Evolutionary conservation across 805 yeast genomes (phyloP).

Genomic region (Zygosaccharomyces gambellarensis): DNA sequence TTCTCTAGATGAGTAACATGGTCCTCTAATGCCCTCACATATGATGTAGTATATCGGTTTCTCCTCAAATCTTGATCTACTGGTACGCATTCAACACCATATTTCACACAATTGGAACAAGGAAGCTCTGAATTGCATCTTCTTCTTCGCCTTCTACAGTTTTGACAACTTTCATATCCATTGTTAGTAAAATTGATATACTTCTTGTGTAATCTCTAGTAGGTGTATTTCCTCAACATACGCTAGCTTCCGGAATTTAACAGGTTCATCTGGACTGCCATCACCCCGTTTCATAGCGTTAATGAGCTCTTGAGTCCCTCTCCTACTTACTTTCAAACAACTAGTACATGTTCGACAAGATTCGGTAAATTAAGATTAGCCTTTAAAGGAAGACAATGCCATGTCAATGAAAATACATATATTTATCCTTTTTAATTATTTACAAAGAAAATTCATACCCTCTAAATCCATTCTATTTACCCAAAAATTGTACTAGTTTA

Average conservation of each 20-base stretch:
- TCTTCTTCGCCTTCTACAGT: conserved; percentile 31
- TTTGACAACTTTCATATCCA: conserved; percentile 13
- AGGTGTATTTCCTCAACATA: conserved; percentile 1
- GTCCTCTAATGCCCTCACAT: conserved; percentile 40
- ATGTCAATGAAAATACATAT: too few species aligned
- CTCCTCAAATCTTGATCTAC: conserved; percentile 43
- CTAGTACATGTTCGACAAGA: not conserved
- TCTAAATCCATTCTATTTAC: not conserved
- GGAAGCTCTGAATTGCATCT: conserved; percentile 45
- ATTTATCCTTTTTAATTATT: not conserved
- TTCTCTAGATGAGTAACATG: conserved; percentile 23
- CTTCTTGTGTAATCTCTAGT: too few species aligned
- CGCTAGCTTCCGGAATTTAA: conserved; percentile 4
- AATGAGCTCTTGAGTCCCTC: not conserved
- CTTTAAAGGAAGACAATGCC: not conserved
- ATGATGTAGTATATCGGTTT: conserved; percentile 42
- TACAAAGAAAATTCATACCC: not conserved
- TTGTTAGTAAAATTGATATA: not conserved
- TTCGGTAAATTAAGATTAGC: not conserved
- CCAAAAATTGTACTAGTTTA: conserved; percentile 37
- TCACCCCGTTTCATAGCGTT: not conserved
- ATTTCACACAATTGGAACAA: conserved; percentile 42
- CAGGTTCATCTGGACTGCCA: not conserved
- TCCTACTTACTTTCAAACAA: not conserved
- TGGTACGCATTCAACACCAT: conserved; percentile 41